phyloP scores from a whole-genome alignment of 176 grass and related monocot species.

The Hordeum vulgare region DNA sequence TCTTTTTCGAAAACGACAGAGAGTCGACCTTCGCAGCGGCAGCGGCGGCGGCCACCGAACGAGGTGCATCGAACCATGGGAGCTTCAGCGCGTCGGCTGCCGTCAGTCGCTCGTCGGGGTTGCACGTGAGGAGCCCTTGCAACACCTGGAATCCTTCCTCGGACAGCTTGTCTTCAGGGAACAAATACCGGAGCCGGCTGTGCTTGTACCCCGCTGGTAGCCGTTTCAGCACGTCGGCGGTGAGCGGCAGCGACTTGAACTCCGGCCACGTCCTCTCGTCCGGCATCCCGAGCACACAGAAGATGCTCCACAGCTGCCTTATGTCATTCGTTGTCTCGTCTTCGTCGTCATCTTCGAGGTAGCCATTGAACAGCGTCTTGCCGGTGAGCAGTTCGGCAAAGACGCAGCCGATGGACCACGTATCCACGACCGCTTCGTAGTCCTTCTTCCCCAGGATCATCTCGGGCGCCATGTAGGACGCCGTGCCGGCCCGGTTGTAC shows the following conservation, averaged over 20 bases:
- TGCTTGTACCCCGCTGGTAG: background rate
- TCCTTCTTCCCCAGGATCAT: background rate
- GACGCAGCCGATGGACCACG: slow-evolving; percentile 34
- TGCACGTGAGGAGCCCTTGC: background rate
- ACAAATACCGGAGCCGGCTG: background rate
- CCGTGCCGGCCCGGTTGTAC: slow-evolving; percentile 15
- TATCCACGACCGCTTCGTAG: slow-evolving; percentile 25
- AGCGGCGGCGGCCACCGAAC: background rate
- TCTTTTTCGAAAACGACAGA: background rate
- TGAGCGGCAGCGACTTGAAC: background rate
- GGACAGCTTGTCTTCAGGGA: slow-evolving; percentile 8
- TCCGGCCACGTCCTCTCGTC: background rate
- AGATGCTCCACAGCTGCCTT: slow-evolving; percentile 7
- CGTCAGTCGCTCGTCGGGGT: background rate
- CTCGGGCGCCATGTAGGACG: slow-evolving; percentile 16
- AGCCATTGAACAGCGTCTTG: background rate
- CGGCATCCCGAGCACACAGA: background rate
- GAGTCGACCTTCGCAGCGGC: background rate
- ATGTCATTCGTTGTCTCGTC: background rate
- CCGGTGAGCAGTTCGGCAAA: slow-evolving; percentile 32
- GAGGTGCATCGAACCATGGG: background rate
- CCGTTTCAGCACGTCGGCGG: background rate
- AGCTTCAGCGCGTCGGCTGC: background rate
- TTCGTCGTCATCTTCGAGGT: background rate
- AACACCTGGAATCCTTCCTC: slow-evolving; percentile 11